Evolutionary conservation across 2,329 filamentous ascomycete genomes (phyloP).

Genomic region (Bipolaris victoriae): DNA sequence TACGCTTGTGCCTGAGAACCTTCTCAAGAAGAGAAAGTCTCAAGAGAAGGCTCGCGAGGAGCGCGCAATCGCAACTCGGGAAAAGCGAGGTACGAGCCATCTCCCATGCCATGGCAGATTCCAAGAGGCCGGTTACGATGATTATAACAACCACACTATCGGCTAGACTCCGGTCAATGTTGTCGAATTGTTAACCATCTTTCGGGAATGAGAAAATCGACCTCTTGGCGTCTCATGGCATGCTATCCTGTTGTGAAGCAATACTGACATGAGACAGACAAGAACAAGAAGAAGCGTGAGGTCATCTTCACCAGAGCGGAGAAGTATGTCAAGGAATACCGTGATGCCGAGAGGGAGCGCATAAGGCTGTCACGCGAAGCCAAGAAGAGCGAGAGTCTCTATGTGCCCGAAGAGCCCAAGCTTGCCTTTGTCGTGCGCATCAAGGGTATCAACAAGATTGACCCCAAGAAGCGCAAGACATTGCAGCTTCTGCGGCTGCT

Average conservation of each 20-base stretch:
- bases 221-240: slow-evolving; percentile 32
- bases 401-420: slow-evolving; percentile 93
- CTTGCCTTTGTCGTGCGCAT: slow-evolving; percentile 98
- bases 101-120: slow-evolving; percentile 21
- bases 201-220: slow-evolving; percentile 85
- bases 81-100: slow-evolving; percentile 82
- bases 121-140: slow-evolving; percentile 60
- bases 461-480: slow-evolving; percentile 99
- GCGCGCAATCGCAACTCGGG: slow-evolving; percentile 76
- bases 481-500: slow-evolving; percentile 98
- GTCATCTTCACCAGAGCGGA: slow-evolving; percentile 99
- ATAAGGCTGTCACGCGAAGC: slow-evolving; percentile 87
- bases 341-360: slow-evolving; percentile 97
- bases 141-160: slow-evolving; percentile 85
- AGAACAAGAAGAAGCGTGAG: slow-evolving; percentile 97
- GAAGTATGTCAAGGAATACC: slow-evolving; percentile 99
- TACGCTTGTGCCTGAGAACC: slow-evolving; percentile 91
- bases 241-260: slow-evolving; percentile 8
- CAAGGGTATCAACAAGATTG: slow-evolving; percentile 99
- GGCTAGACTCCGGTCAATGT: slow-evolving; percentile 97
- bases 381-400: slow-evolving; percentile 92
- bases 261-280: slow-evolving; percentile 62
- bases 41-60: slow-evolving; percentile 99
- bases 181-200: slow-evolving; percentile 99
- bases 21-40: slow-evolving; percentile 99